Percentiles rank a stretch among this genome's conserved stretches.
These are phyloP conservation scores for Termitomyces sp. DNA, from an alignment of 768 basidiomycete species.

Conservation along the genomic window DNA sequence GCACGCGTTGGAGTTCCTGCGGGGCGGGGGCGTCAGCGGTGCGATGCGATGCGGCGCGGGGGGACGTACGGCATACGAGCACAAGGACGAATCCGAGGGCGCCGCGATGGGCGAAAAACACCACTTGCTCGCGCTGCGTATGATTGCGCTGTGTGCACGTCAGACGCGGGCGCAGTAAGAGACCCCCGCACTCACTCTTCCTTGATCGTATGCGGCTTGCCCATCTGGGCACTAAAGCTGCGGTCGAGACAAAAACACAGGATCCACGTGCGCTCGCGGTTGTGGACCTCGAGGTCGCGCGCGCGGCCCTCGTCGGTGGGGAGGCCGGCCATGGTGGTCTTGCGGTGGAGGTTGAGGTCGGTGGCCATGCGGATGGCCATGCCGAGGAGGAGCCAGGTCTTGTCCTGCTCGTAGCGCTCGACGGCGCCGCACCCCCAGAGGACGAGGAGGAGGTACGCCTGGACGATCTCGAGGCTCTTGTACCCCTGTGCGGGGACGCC, in stretches of 20 bases:
- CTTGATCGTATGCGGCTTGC: conserved; percentile 87
- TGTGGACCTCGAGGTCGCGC: conserved; percentile 82
- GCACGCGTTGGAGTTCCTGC: conserved; percentile 82
- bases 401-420: conserved; percentile 94
- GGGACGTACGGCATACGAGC: conserved; percentile 72
- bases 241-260: conserved; percentile 82
- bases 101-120: conserved; percentile 57
- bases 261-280: conserved; percentile 93
- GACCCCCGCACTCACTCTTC: conserved; percentile 98
- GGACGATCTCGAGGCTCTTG: conserved; percentile 93
- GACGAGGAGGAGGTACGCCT: conserved; percentile 86
- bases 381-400: conserved; percentile 86
- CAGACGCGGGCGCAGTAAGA: too few relatives aligned
- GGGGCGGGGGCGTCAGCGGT: too few relatives aligned
- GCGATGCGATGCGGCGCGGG: too few relatives aligned
- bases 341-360: conserved; percentile 92
- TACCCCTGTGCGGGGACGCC: conserved; percentile 79
- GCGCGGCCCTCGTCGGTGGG: conserved; percentile 78
- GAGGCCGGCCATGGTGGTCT: conserved; percentile 53
- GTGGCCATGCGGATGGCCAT: conserved; percentile 92
- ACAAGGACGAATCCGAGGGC: conserved; percentile 61
- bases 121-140: conserved; percentile 79
- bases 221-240: conserved; percentile 93
- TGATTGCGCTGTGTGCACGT: conserved; percentile 56
- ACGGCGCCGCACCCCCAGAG: conserved; percentile 93